A percentile compares a stretch with the other conserved stretches of the same genome.
phyloP scores from a whole-genome alignment of 1,284 basidiomycete species.

The Cutaneotrichosporon cyanovorans region DNA sequence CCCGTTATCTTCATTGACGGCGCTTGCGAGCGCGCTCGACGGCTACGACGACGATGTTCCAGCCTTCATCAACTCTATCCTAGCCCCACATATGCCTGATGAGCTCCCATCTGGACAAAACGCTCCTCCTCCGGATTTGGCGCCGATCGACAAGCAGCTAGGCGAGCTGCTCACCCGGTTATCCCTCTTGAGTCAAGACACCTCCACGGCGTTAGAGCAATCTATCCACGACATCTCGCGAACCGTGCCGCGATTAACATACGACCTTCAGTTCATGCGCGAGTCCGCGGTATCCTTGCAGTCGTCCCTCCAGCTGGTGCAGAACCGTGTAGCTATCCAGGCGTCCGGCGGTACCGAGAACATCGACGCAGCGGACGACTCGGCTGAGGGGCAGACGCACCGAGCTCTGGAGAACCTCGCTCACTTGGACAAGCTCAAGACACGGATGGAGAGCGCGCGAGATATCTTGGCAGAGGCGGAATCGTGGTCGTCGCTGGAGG shows the following conservation, averaged over 20 bases:
- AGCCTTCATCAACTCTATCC: slow-evolving; percentile 40
- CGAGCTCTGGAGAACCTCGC: slow-evolving; percentile 59
- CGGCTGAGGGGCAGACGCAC: slow-evolving; percentile 28
- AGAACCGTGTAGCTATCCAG: slow-evolving; percentile 46
- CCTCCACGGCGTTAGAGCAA: slow-evolving; percentile 71
- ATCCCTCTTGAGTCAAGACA: slow-evolving; percentile 77
- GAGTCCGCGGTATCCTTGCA: slow-evolving; percentile 75
- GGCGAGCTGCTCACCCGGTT: slow-evolving; percentile 64
- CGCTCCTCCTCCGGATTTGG: slow-evolving; percentile 49
- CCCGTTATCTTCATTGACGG: slow-evolving; percentile 22
- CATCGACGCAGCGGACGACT: slow-evolving; percentile 1
- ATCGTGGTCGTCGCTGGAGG: slow-evolving; percentile 86
- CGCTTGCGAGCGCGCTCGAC: slow-evolving; percentile 39
- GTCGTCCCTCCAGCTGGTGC: slow-evolving; percentile 54
- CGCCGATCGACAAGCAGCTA: slow-evolving; percentile 64
- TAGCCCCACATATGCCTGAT: slow-evolving; percentile 25
- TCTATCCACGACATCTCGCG: slow-evolving; percentile 83
- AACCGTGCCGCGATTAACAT: slow-evolving; percentile 75
- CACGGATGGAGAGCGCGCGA: slow-evolving; percentile 73
- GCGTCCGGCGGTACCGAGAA: slow-evolving; percentile 1
- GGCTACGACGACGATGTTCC: slow-evolving; percentile 33
- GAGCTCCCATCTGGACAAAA: slow-evolving; percentile 14
- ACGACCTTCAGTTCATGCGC: slow-evolving; percentile 90
- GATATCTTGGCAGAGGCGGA: slow-evolving; percentile 84
- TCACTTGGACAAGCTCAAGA: slow-evolving; percentile 71